Evolutionary conservation across 2,329 filamentous ascomycete species (phyloP), one percentile per base, ranked within the genome.

Genomic region (Sporothrix euskadiensis): DNA sequence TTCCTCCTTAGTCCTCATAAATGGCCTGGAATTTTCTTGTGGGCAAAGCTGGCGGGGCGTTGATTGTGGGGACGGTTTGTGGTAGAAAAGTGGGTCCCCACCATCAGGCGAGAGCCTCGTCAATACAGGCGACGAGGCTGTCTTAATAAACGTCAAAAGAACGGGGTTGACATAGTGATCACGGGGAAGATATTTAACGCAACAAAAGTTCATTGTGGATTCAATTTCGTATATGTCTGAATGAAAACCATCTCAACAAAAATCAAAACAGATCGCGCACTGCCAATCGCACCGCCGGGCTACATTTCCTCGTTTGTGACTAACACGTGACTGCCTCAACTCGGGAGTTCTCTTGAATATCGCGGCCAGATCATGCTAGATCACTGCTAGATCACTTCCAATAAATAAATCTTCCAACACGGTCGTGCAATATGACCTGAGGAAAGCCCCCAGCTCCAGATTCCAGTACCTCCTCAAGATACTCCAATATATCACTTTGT

Each of bases 11-110:
- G 30, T 61, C 10, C 32, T 16, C 4, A 22, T 22, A 44, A 32
- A 26, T 70, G 56, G 66, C 72, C 47, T 70, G 72, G 57, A 73
- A 49, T 73, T 73, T 73, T 73, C 59, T 47, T 63, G 66, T 70
- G 65, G 66, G 56, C 63, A 70, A 26, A 61, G 35, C 56, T 73
- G 49, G 72, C 52, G 72, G 72, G 72, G 72, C 68, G 49, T 22
- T 22, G 41, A n/a, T 49, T 30, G 35, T 47, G 44, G 32, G 16
- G 26, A 10, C 26, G 52, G 39, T 16, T 30, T 72, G 35, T 65
- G 39, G 41, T 65, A 54, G 59, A 9, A 44, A 56, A 63, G 71
- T 44, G 49, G 68, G 32, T 19, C 68, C 1, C 4, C 4, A 26
- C n/a, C 12, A 26, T 44, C 57, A 26, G 10, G 49, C 65, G 61